Percentiles rank a stretch among this genome's conserved stretches.
phyloP scores from a whole-genome alignment of 129 eudicot species.

The Artemisia tridentata region DNA sequence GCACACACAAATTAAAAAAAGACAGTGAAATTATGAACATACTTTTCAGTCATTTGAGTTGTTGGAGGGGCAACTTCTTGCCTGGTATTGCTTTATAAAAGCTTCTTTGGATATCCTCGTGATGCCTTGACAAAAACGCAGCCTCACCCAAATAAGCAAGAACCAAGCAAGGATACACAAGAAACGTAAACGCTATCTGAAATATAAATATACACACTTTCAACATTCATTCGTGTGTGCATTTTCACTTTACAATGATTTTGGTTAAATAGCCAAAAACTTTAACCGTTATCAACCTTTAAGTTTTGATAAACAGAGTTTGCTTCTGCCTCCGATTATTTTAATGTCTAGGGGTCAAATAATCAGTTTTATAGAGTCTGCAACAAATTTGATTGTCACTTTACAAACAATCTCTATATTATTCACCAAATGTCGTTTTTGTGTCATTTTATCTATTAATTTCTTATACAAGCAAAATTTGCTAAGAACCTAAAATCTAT shows the following conservation, averaged over 20 bases:
- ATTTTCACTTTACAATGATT: neutral
- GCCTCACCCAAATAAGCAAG: constrained; percentile 84
- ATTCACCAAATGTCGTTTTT: too few relatives aligned
- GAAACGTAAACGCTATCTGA: constrained; percentile 67
- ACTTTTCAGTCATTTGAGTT: neutral
- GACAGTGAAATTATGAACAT: neutral
- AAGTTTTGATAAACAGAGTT: too few relatives aligned
- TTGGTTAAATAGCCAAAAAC: too few relatives aligned
- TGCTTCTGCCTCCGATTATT: too few relatives aligned
- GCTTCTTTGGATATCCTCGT: constrained; percentile 44
- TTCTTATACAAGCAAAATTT: too few relatives aligned
- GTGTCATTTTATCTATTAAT: neutral
- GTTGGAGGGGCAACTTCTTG: constrained; percentile 10
- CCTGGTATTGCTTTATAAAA: constrained; percentile 78
- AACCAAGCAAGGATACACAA: constrained; percentile 71
- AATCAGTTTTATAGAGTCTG: too few relatives aligned
- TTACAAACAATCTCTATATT: too few relatives aligned
- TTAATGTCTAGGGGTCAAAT: neutral
- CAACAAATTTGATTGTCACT: too few relatives aligned
- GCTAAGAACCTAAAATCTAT: too few relatives aligned
- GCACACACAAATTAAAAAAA: constrained; percentile 17
- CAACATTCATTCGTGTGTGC: neutral
- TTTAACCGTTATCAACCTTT: too few relatives aligned
- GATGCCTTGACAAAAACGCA: constrained; percentile 59
- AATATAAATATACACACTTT: constrained; percentile 15